Evolutionary conservation across 2,329 filamentous ascomycete genomes (phyloP).

Genomic region (Diaporthe amygdali): DNA sequence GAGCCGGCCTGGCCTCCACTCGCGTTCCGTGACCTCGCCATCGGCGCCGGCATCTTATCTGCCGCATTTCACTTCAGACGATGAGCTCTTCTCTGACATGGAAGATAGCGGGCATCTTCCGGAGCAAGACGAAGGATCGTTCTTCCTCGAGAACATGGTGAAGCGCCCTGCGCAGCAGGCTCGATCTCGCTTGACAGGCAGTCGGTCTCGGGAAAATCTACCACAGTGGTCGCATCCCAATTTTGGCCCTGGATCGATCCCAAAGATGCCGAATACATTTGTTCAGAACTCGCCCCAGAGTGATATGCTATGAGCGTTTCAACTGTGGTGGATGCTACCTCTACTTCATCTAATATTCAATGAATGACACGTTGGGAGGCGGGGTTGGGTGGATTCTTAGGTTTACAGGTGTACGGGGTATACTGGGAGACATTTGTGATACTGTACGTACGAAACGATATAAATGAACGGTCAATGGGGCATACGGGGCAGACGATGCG

Average conservation of each 20-base stretch:
- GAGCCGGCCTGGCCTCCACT: constrained; percentile 73
- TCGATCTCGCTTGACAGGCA: constrained; percentile 66
- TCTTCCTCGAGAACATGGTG: constrained; percentile 66
- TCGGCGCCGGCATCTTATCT: constrained; percentile 62
- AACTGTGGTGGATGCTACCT: background rate
- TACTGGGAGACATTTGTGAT: background rate
- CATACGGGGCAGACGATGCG: background rate
- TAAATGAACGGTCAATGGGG: background rate
- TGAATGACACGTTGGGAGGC: background rate
- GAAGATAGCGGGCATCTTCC: constrained; percentile 57
- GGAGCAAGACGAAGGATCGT: constrained; percentile 49
- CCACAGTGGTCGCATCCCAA: constrained; percentile 14
- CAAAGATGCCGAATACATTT: constrained; percentile 44
- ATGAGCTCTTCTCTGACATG: constrained; percentile 82
- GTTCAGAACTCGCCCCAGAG: constrained; percentile 37
- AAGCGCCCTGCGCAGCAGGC: constrained; percentile 63
- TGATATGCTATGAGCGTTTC: constrained; percentile 38
- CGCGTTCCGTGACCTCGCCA: constrained; percentile 85
- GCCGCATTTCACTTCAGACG: constrained; percentile 70
- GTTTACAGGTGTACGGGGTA: background rate
- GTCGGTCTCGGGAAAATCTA: constrained; percentile 43
- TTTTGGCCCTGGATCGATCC: constrained; percentile 43
- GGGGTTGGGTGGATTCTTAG: background rate
- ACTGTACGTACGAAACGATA: constrained; percentile 7
- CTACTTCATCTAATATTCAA: background rate